Conservation (phyloP, 208 protist species). For the Leishmania arabica region DNA sequence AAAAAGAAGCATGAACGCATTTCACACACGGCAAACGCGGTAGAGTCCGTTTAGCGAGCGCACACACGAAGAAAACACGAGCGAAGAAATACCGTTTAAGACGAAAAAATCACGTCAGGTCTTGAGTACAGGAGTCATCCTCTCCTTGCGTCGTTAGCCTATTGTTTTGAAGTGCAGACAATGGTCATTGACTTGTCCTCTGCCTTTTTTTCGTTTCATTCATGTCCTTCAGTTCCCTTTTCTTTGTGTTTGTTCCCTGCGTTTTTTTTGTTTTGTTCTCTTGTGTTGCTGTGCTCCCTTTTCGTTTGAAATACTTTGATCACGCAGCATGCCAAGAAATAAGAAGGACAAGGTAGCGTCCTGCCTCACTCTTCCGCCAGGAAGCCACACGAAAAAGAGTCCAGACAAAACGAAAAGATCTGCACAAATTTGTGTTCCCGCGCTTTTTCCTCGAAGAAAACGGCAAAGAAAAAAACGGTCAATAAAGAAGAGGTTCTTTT, state of each 20-base stretch:
- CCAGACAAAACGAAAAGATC: neutral
- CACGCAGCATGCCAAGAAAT: neutral
- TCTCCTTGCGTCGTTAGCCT: neutral
- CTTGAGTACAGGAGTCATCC: neutral
- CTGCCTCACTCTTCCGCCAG: neutral
- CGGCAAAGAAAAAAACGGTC: too few species aligned
- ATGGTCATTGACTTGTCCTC: neutral
- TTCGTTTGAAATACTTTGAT: neutral
- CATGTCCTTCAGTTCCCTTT: neutral
- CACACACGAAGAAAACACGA: neutral
- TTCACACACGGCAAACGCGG: neutral
- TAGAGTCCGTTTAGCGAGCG: neutral
- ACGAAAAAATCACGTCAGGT: neutral
- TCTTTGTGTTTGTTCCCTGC: neutral
- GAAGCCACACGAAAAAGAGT: neutral
- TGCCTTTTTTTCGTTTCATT: neutral
- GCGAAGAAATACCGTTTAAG: neutral
- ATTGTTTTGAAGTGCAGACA: neutral
- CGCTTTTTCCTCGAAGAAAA: neutral
- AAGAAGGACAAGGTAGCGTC: neutral
- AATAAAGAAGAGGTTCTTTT: neutral
- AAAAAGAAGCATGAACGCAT: neutral
- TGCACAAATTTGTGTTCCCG: neutral
- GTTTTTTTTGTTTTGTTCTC: conserved; percentile 14
- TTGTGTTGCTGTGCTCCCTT: neutral